These are phyloP conservation scores for Tulasnella sp. DNA, from an alignment of 768 basidiomycete species.

Conservation along the genomic window DNA sequence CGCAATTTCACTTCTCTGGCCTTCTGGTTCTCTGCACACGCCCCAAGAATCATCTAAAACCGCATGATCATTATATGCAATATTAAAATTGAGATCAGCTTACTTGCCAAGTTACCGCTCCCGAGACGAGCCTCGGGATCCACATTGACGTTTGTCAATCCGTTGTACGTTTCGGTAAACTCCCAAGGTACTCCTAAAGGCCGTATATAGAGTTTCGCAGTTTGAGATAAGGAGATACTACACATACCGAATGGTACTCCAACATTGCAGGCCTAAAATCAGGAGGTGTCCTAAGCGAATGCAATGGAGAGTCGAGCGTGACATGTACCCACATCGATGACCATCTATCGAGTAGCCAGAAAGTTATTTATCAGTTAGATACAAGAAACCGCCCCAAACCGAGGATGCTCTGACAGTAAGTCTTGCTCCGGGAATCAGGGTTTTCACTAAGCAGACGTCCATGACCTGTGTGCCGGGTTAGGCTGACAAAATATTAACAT, in stretches of 20 bases:
- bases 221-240: background rate
- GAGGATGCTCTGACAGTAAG: background rate
- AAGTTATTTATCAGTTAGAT: background rate
- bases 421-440: background rate
- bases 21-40: background rate
- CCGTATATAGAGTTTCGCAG: background rate
- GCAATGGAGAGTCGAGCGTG: background rate
- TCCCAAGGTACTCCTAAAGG: background rate
- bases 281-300: background rate
- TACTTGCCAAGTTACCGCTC: background rate
- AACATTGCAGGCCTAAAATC: background rate
- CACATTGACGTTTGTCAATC: background rate
- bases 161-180: background rate
- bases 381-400: background rate
- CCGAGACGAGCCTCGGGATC: background rate
- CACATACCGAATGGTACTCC: background rate
- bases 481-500: no score
- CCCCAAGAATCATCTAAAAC: background rate
- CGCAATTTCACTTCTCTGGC: background rate
- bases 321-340: background rate
- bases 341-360: background rate
- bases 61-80: background rate
- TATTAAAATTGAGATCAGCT: background rate
- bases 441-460: background rate
- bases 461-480: background rate